These are phyloP conservation scores for Torulaspora maleeae DNA, from an alignment of 805 yeast genomes.

Conservation along the genomic window DNA sequence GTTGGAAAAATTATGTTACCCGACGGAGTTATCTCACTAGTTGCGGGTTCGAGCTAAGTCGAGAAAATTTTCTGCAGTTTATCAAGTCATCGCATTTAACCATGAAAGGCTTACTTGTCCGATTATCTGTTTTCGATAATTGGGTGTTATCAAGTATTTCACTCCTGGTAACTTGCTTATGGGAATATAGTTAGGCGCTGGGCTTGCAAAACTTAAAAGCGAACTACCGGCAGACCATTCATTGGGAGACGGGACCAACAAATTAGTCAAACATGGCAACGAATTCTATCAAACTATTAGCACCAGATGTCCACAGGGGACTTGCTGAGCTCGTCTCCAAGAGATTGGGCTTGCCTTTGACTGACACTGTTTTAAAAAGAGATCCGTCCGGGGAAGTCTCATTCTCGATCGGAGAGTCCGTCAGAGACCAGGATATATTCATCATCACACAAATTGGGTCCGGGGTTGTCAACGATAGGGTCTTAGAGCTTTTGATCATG, in stretches of 20 bases:
- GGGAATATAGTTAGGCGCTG: neutral
- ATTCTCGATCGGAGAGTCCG: constrained; percentile 73
- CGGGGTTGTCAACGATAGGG: constrained; percentile 70
- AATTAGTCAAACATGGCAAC: constrained; percentile 50
- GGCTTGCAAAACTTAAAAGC: neutral
- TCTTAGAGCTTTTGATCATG: constrained; percentile 70
- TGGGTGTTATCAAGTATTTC: neutral
- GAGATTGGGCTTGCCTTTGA: constrained; percentile 53
- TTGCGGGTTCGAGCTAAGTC: neutral
- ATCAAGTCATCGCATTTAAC: constrained; percentile 5
- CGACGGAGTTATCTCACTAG: constrained; percentile 2
- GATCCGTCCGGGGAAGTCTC: constrained; percentile 72
- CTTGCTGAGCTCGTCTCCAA: constrained; percentile 65
- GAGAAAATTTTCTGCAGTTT: constrained; percentile 4
- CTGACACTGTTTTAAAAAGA: constrained; percentile 60
- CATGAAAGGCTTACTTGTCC: neutral
- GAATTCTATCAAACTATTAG: constrained; percentile 62
- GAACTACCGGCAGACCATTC: neutral
- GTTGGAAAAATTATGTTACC: constrained; percentile 1
- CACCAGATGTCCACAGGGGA: constrained; percentile 64
- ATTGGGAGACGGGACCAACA: neutral
- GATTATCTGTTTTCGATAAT: neutral
- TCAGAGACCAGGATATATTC: constrained; percentile 79
- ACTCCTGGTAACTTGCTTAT: neutral
- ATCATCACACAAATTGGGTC: constrained; percentile 77